A percentile compares a stretch with the other conserved stretches of the same genome.
phyloP scores from a whole-genome alignment of 495 filamentous ascomycete genomes.

The Annulohypoxylon moriforme region DNA sequence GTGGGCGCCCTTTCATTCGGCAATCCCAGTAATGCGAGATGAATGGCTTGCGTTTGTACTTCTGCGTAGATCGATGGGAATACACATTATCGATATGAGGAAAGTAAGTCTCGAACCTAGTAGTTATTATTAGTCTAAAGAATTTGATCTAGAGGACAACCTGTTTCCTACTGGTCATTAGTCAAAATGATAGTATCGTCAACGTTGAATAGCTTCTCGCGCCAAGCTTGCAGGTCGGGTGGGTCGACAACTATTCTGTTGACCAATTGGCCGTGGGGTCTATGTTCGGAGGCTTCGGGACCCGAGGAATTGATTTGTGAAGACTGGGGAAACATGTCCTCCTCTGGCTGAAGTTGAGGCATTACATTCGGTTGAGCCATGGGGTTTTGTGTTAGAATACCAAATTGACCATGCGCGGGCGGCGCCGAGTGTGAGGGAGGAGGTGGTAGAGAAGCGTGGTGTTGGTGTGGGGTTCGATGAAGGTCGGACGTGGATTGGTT shows the following conservation, averaged over 20 bases:
- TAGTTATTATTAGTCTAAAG: slow-evolving; percentile 31
- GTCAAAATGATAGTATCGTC: slow-evolving; percentile 78
- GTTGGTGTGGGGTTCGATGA: slow-evolving; percentile 52
- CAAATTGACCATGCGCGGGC: slow-evolving; percentile 52
- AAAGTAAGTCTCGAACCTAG: slow-evolving; percentile 87
- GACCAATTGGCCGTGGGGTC: slow-evolving; percentile 65
- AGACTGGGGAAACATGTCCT: slow-evolving; percentile 41
- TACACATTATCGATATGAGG: slow-evolving; percentile 93
- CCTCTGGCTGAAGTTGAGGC: slow-evolving; percentile 54
- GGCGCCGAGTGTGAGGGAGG: slow-evolving; percentile 48
- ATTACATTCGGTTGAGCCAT: slow-evolving; percentile 51
- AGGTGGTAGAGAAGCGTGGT: slow-evolving; percentile 42
- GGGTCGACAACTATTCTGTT: slow-evolving; percentile 72
- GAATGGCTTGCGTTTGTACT: slow-evolving; percentile 85
- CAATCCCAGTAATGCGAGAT: slow-evolving; percentile 93
- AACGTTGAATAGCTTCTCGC: slow-evolving; percentile 79
- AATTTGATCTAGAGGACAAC: slow-evolving; percentile 19
- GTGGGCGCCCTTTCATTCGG: slow-evolving; percentile 84
- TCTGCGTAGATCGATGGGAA: slow-evolving; percentile 87
- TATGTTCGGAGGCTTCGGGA: slow-evolving; percentile 52
- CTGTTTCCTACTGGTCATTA: slow-evolving; percentile 76
- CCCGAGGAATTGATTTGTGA: slow-evolving; percentile 37
- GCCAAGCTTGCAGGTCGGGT: slow-evolving; percentile 77
- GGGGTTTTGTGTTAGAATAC: slow-evolving; percentile 56
- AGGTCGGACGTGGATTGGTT: slow-evolving; percentile 46